Base-by-base conservation (phyloP, 179 eudicot species). In the Amaranthus tricolor region DNA sequence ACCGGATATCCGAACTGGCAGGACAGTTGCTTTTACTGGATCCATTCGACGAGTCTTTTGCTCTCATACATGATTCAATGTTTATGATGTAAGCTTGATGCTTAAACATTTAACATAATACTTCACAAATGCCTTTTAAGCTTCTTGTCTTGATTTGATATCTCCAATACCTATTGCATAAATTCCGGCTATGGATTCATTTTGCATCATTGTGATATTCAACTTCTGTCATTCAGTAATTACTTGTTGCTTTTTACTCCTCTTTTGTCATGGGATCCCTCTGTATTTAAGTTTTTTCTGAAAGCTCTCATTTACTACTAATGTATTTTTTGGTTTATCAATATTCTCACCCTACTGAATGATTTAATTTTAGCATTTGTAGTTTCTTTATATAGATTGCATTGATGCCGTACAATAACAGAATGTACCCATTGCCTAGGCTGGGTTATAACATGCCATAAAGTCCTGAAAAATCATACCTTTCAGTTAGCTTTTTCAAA, bases 31-130 rank as follows among this genome's bases (percentile, higher is more conserved):
- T 88, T 61, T 76, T 81, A 65, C 81, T 92, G 87, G 98, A 94
- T 88, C 96, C 97, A 9, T 94, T 94, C 83, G 91, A 92, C 67
- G 85, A 79, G 73, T 85, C 89, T 70, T 92, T 94, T 79, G 81
- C 94, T 15, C 80, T 64, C 61, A 68, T 88, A 81, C 94, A 94
- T 58, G 84, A 79, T 79, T 84, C 85, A 61, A 68, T 94, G 83
- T 89, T 89, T 79, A 76, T 85, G 63, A 85, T 89, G 98, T 94
- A 87, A 89, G 97, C 82, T 68, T 69, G 3, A 31, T 31, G 40
- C 40, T 48, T 47, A 21, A 14, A 52, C 14, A 24, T 70, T 63
- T 9, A 3, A 75, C 44, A 15, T 70, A 13, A 54, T 64, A 6
- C 44, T 31, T 31, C 40, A 31, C 40, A 54, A 12, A 19, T 56